phyloP scores from a whole-genome alignment of 768 basidiomycete genomes.

The Porphyrellus cyaneotinctus region DNA sequence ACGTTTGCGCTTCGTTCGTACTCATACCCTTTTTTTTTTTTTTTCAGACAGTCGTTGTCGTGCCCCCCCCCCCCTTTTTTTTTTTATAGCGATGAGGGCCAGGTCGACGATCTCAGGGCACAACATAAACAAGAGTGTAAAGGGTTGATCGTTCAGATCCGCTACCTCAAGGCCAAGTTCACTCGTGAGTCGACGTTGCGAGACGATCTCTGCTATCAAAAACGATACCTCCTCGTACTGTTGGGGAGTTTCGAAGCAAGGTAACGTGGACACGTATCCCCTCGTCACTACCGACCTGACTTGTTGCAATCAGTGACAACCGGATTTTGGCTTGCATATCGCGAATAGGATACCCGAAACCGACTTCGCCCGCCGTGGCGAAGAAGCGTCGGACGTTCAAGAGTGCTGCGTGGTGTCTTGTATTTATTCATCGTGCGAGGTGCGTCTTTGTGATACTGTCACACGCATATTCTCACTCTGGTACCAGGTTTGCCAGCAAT shows the following conservation, averaged over 20 bases:
- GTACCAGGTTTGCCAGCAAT: slow-evolving; percentile 52
- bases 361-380: slow-evolving; percentile 36
- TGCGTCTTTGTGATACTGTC: slow-evolving; percentile 33
- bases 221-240: slow-evolving; percentile 78
- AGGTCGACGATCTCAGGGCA: slow-evolving; percentile 50
- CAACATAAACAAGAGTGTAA: slow-evolving; percentile 88
- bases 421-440: slow-evolving; percentile 66
- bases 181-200: slow-evolving; percentile 81
- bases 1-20: too few species aligned
- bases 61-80: too few species aligned
- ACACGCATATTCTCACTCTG: slow-evolving; percentile 6
- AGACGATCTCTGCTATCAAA: slow-evolving; percentile 76
- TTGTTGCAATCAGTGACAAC: slow-evolving; percentile 45
- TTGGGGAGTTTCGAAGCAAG: slow-evolving; percentile 66
- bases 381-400: slow-evolving; percentile 52
- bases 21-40: too few species aligned
- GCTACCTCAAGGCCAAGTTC: slow-evolving; percentile 89
- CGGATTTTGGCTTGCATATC: slow-evolving; percentile 75
- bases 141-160: slow-evolving; percentile 85
- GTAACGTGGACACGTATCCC: slow-evolving; percentile 34
- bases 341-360: slow-evolving; percentile 59
- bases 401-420: slow-evolving; percentile 48
- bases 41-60: too few species aligned
- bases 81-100: slow-evolving; percentile 44
- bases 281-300: slow-evolving; percentile 1